These are phyloP conservation scores for Syzygium oleosum DNA, from an alignment of 345 rosid genomes.

Conservation along the genomic window DNA sequence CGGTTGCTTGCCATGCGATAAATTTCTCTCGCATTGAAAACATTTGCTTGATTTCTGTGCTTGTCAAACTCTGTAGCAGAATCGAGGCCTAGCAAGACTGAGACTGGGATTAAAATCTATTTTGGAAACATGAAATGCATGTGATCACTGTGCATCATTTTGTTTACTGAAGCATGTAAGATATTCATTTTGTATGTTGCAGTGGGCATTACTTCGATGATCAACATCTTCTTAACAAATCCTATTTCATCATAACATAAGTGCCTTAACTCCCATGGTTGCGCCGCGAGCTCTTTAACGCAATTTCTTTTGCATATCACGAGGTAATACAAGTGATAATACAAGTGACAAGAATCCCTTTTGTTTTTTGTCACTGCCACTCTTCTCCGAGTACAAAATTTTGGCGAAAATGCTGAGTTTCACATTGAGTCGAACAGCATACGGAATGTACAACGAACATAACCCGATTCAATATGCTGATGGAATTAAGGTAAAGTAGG, in stretches of 20 bases:
- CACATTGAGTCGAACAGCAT: background rate
- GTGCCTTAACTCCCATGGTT: background rate
- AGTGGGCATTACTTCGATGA: background rate
- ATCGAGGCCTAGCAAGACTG: background rate
- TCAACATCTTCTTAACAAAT: background rate
- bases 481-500: constrained; percentile 46
- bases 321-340: background rate
- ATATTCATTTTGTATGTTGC: background rate
- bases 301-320: background rate
- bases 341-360: background rate
- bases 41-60: background rate
- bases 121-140: background rate
- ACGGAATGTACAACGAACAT: background rate
- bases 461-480: background rate
- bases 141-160: background rate
- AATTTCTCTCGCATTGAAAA: background rate
- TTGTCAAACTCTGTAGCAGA: background rate
- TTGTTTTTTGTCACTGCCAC: background rate
- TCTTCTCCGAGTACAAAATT: background rate
- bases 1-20: background rate
- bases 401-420: background rate
- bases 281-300: background rate
- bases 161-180: background rate
- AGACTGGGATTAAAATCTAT: background rate
- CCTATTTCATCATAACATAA: background rate